Evolutionary conservation across 2,329 filamentous ascomycete species (phyloP), one percentile per base, ranked within the genome.

Genomic region (Sphaerulina populicola): DNA sequence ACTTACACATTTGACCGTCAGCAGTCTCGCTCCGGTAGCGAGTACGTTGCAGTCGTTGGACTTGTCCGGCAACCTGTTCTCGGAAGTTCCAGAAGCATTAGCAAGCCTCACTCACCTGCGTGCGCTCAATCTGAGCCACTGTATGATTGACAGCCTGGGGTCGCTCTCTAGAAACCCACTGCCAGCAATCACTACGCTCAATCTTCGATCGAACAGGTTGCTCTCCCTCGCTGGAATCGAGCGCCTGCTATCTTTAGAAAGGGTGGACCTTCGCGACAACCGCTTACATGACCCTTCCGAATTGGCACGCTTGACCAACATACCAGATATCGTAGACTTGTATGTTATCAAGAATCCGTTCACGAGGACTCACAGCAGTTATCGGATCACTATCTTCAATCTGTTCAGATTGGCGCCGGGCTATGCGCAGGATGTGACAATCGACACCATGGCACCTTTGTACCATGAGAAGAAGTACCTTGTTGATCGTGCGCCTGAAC

Each of bases 61-160:
- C 67, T 74, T 98, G 42, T 97, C 93, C 0, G 83, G 82, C 45
- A 98, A 98, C 64, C 80, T 95, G 30, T 94, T 98, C 68, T 83
- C 82, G n/a, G 87, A 96, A 67, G 85, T 97, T 48, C 93, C 93
- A 1, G 93, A 97, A 67, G 93, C 87, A 62, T 73, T 98, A 51
- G 85, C 90, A 10, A 86, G 81, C 8, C 74, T 98, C 52, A 89
- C 88, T 15, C 85, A 88, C 27, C 78, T 98, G n/a, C 83, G 90
- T 57, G 90, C 93, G 21, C 74, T 98, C 48, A 97, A 98, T 63
- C 76, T 98, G 23, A 94, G 91, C 3, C 86, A 94, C 63, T 97
- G 91, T 76, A 96, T 97, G 90, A 97, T 98, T 57, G 87, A 91
- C 61, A 93, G 89, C 12, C 76, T 98, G 50, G 86, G 94, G 62